phyloP scores from a whole-genome alignment of 495 filamentous ascomycete species.

The Saxophila tyrrhenica region DNA sequence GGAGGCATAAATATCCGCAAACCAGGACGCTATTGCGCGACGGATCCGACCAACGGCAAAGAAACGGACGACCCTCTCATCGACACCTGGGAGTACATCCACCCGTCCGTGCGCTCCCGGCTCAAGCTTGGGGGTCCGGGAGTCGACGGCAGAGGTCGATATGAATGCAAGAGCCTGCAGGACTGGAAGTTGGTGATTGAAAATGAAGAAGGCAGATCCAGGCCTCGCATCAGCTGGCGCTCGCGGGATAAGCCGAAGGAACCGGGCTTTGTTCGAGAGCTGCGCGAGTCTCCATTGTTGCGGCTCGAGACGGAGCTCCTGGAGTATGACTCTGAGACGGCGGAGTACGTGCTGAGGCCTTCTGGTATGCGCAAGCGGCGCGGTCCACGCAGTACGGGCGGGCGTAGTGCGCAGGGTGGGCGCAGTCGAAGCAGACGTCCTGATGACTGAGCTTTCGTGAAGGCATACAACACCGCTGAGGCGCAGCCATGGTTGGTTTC shows the following conservation, averaged over 20 bases:
- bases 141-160: constrained; percentile 42
- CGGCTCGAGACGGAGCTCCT: constrained; percentile 27
- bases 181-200: constrained; percentile 35
- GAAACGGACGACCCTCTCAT: constrained; percentile 36
- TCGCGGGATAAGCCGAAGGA: constrained; percentile 13
- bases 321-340: constrained; percentile 24
- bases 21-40: constrained; percentile 47
- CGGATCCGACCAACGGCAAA: constrained; percentile 39
- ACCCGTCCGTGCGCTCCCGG: constrained; percentile 48
- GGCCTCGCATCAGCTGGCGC: constrained; percentile 28
- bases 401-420: not conserved
- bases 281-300: constrained; percentile 31
- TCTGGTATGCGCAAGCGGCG: constrained; percentile 16
- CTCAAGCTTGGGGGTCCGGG: constrained; percentile 44
- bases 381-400: not conserved
- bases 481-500: too few relatives aligned
- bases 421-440: not conserved
- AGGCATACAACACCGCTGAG: too few relatives aligned
- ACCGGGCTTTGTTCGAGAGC: constrained; percentile 17
- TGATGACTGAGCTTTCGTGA: not conserved
- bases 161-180: constrained; percentile 41
- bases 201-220: constrained; percentile 11
- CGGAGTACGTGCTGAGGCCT: constrained; percentile 27
- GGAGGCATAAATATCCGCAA: constrained; percentile 42
- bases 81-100: constrained; percentile 54